Base-by-base conservation (phyloP, 306 rosid species). In the Cucumis hystrix region DNA sequence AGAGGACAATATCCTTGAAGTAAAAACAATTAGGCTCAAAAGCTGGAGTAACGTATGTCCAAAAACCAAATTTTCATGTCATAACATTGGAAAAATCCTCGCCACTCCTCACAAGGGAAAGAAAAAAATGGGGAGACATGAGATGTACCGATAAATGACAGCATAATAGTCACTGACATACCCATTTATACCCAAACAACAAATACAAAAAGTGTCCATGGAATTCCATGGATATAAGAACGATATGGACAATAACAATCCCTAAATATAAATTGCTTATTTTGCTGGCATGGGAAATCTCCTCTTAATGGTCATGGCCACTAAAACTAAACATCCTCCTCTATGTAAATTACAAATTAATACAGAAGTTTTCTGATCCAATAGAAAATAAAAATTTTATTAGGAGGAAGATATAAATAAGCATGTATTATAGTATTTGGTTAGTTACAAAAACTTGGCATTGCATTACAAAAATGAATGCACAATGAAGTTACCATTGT, bases 1-100 rank as follows among this genome's bases (percentile, higher is more conserved):
- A 81, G 85, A 76, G 58, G 81, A 75, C 70, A 59, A 78, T 68
- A 33, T 56, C 11, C 33, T 56, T 18, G 54, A 49, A 59, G 30
- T 57, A 8, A n/a, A 28, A 56, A 56, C 37, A 37, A 21, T n/a
- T 41, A 18, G 54, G 20, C 78, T 57, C 6, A 39, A 75, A 57
- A 33, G n/a, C 64, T 73, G 13, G 3, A 14, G 47, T 28, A 47
- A 16, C 25, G 17, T 10, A 74, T 49, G n/a, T 66, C 73, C 52
- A 16, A 43, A 69, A 43, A 69, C 52, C 33, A 69, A 43, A 47
- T 2, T 45, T 43, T 25, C 58, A 70, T 69, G 17, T 43, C 56
- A 43, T 3, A 13, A 69, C 30, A 43, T 21, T 66, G 74, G 30
- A 10, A 66, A 39, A 40, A 5, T 20, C 28, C 49, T 43, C 30